A percentile compares a stretch with the other conserved stretches of the same genome.
phyloP scores from a whole-genome alignment of 768 basidiomycete species.

The Amanita jacksonii region DNA sequence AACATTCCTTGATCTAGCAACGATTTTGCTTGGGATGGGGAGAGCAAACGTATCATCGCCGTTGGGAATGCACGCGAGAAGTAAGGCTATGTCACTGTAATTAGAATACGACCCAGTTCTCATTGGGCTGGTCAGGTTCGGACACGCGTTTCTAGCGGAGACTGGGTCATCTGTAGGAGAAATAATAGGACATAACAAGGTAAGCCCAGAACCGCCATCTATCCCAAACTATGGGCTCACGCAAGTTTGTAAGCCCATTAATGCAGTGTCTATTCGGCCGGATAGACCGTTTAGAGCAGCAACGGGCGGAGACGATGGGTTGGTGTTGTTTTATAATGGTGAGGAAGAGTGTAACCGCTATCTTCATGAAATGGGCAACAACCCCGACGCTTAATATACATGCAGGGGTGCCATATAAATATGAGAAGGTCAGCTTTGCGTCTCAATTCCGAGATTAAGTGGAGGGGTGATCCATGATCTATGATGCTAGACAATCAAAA shows the following conservation, averaged over 20 bases:
- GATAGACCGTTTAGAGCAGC: conserved; percentile 88
- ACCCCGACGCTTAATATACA: not conserved
- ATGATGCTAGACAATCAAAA: conserved; percentile 79
- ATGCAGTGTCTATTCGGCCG: conserved; percentile 79
- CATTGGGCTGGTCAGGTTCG: conserved; percentile 45
- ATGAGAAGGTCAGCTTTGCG: conserved; percentile 51
- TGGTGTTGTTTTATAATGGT: conserved; percentile 80
- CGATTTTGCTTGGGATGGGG: conserved; percentile 94
- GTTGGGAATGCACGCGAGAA: conserved; percentile 90
- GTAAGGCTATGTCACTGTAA: conserved; percentile 27
- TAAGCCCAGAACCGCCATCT: no score
- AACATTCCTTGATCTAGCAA: conserved; percentile 53
- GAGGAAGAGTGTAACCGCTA: conserved; percentile 7
- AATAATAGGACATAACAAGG: conserved; percentile 86
- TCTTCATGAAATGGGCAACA: not conserved
- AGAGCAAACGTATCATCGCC: conserved; percentile 91
- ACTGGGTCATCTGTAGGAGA: conserved; percentile 81
- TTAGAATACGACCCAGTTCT: not conserved
- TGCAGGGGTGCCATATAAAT: conserved; percentile 79
- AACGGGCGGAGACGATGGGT: conserved; percentile 78
- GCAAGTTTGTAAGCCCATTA: conserved; percentile 52
- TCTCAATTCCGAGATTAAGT: no score
- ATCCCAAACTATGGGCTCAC: no score
- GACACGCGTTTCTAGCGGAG: conserved; percentile 77
- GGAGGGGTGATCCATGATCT: not conserved